Base-by-base conservation (phyloP, 257 asterid species). In the Solanum paucissectum region DNA sequence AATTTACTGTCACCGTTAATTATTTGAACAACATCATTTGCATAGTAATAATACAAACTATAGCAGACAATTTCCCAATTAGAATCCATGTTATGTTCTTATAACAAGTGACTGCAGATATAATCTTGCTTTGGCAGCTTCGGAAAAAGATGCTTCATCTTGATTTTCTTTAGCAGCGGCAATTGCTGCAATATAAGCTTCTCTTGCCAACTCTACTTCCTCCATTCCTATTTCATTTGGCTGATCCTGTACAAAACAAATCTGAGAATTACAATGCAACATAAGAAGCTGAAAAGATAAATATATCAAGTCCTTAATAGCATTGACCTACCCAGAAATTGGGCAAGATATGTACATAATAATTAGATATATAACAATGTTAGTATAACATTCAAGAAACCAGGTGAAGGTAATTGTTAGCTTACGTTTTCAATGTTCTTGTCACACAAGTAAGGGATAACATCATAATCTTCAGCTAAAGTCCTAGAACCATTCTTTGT, bases 121-220 rank as follows among this genome's bases (percentile, higher is more conserved):
- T 76, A 88, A 87, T 90, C 99, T 95, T 82, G 98, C 98, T 87
- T 44, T 88, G 55, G 95, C 95, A 64, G 98, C 99, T 64, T 93
- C 98, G 27, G 95, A 93, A 83, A 95, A 46, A 60, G 99, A 95
- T 91, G 90, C 94, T 83, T 94, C 95, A 10, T 95, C 98, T 90
- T 88, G 95, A 85, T 90, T 93, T 89, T 92, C 95, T 91, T 93
- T 97, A 72, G 97, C 96, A 87, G 93, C 92, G 5, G 94, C 92
- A 90, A 97, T 92, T 62, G 98, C 97, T 71, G 90, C 88, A 76
- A 90, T 84, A 88, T 97, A 97, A 23, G 98, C 95, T 91, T 91
- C 98, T 88, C 94, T 91, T 85, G 99, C 98, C 55, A 90, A 93
- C 92, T 96, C 98, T 90, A 96, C 29, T 82, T 91, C 89, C 92